A percentile compares a stretch with the other conserved stretches of the same genome.
Evolutionary conservation across 1,284 basidiomycete species (phyloP).

Genomic region (Cryptococcus jaspeensis): DNA sequence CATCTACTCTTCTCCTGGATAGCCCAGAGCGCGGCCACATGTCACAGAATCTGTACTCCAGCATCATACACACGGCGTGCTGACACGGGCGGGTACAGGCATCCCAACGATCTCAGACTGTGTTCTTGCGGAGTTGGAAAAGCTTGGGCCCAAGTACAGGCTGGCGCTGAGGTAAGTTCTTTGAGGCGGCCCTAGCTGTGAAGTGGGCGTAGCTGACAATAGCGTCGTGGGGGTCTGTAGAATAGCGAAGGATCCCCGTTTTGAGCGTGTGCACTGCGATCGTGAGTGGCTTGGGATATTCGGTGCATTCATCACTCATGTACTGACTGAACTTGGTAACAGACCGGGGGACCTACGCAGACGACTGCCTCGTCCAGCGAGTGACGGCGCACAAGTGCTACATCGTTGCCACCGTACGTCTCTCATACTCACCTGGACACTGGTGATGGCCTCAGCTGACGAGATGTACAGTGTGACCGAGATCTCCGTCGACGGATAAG

Average conservation of each 20-base stretch:
- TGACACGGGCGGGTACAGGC: conserved; percentile 56
- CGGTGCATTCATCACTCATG: not conserved
- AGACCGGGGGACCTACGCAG: conserved; percentile 91
- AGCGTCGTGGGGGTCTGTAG: conserved; percentile 51
- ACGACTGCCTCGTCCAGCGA: conserved; percentile 95
- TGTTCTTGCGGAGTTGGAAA: conserved; percentile 96
- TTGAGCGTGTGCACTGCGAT: conserved; percentile 87
- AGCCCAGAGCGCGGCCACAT: not conserved
- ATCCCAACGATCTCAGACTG: conserved; percentile 99
- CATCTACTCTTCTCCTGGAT: not conserved
- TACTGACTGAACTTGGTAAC: not conserved
- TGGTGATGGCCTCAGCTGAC: not conserved
- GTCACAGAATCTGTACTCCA: too few relatives aligned
- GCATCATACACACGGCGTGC: not conserved
- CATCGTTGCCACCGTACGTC: conserved; percentile 79
- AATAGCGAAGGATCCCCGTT: conserved; percentile 93
- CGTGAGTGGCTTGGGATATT: conserved; percentile 53
- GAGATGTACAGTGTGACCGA: conserved; percentile 67
- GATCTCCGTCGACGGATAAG: conserved; percentile 88
- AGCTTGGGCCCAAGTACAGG: conserved; percentile 92
- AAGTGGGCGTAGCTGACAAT: conserved; percentile 1
- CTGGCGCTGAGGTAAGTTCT: conserved; percentile 75
- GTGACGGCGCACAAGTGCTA: conserved; percentile 94
- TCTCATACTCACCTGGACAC: not conserved
- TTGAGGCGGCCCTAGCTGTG: not conserved